Conservation (phyloP, 305 asterid species). For the Fraxinus nigra region DNA sequence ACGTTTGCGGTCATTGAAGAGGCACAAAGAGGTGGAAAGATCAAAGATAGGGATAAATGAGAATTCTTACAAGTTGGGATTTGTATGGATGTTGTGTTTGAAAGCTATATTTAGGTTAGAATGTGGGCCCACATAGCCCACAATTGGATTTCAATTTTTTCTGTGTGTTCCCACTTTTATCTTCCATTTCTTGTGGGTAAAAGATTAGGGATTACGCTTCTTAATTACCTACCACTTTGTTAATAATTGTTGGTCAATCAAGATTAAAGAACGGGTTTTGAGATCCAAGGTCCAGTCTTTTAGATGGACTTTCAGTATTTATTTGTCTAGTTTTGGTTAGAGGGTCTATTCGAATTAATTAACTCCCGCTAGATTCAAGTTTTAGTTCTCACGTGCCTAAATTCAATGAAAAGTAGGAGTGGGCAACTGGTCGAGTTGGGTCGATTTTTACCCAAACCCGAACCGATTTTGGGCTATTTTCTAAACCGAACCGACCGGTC, state of each 20-base stretch:
- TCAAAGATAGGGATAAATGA: constrained; percentile 17
- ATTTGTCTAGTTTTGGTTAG: not conserved
- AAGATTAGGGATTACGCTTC: not conserved
- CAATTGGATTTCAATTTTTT: constrained; percentile 4
- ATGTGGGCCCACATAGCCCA: constrained; percentile 21
- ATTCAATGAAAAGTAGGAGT: no score
- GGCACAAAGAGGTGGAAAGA: constrained; percentile 16
- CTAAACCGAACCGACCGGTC: no score
- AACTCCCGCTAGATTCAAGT: not conserved
- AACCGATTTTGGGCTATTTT: no score
- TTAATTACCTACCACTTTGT: not conserved
- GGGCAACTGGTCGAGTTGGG: no score
- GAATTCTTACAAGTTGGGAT: constrained; percentile 27
- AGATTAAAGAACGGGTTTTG: not conserved
- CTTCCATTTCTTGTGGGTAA: not conserved
- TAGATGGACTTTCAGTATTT: not conserved
- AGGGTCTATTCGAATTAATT: not conserved
- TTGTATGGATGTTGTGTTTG: constrained; percentile 24
- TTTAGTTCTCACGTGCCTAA: not conserved
- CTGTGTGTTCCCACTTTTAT: constrained; percentile 24
- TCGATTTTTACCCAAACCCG: no score
- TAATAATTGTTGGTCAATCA: not conserved
- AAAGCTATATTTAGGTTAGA: constrained; percentile 10
- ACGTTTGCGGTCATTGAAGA: constrained; percentile 1
- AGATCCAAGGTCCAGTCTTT: constrained; percentile 16